phyloP scores from a whole-genome alignment of 2,329 filamentous ascomycete genomes.

The Colletotrichum phormii region DNA sequence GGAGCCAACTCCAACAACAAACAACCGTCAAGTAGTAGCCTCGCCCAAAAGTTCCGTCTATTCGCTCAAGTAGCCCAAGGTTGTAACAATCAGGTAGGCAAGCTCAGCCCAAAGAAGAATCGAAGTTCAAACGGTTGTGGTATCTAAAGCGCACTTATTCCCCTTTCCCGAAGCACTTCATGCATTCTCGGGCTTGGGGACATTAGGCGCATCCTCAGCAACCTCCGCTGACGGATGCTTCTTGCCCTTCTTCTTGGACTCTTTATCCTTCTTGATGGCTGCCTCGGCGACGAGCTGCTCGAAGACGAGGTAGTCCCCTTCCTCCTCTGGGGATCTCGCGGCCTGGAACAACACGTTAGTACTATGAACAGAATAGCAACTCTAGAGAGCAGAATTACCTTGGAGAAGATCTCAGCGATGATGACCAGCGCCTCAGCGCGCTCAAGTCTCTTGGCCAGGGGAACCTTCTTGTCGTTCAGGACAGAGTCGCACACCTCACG shows the following conservation, averaged over 20 bases:
- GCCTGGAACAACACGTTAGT: constrained; percentile 66
- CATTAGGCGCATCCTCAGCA: constrained; percentile 44
- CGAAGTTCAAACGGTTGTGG: constrained; percentile 7
- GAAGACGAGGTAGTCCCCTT: constrained; percentile 98
- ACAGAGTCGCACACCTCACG: constrained; percentile 94
- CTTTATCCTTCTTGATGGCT: constrained; percentile 92
- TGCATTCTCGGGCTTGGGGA: constrained; percentile 37
- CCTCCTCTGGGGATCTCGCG: constrained; percentile 90
- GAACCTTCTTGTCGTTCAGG: constrained; percentile 82
- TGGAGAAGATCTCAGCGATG: constrained; percentile 88
- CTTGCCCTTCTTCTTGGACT: constrained; percentile 76
- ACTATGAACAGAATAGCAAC: constrained; percentile 6
- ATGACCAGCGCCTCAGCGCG: constrained; percentile 90
- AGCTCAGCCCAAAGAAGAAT: background rate
- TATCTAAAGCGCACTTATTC: constrained; percentile 8
- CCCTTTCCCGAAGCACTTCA: background rate
- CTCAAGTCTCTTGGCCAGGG: constrained; percentile 87
- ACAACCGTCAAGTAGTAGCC: constrained; percentile 5
- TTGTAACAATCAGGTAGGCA: background rate
- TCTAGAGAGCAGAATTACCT: constrained; percentile 67
- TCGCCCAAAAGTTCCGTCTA: background rate
- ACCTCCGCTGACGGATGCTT: constrained; percentile 53
- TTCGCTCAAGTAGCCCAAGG: background rate
- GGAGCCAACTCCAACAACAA: constrained; percentile 4
- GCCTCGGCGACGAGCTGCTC: constrained; percentile 98